Conservation (phyloP, 208 protist genomes). For the Trypanosoma platydactyli region DNA sequence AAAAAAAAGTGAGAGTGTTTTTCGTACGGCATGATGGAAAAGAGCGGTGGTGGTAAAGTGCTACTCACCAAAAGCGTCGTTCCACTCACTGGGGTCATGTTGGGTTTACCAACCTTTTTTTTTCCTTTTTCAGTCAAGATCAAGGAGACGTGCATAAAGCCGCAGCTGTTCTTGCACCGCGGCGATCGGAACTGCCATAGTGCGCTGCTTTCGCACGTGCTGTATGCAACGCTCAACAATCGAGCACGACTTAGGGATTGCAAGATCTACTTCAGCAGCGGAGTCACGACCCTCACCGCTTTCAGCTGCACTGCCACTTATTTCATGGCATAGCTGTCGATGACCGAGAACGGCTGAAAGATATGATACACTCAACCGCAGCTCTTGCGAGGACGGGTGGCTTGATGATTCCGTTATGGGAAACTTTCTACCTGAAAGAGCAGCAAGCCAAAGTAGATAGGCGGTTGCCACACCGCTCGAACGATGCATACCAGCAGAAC, state of each 20-base stretch:
- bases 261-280: background rate
- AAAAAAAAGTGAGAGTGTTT: slow-evolving; percentile 1
- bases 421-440: slow-evolving; percentile 30
- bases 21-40: background rate
- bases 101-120: background rate
- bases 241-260: slow-evolving; percentile 21
- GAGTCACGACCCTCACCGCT: background rate
- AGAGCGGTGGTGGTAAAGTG: background rate
- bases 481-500: slow-evolving; percentile 86
- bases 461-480: slow-evolving; percentile 66
- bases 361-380: slow-evolving; percentile 26
- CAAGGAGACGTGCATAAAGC: slow-evolving; percentile 49
- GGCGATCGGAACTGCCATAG: slow-evolving; percentile 59
- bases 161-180: slow-evolving; percentile 50
- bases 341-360: slow-evolving; percentile 26
- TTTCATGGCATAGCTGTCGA: background rate
- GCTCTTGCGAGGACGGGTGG: background rate
- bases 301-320: background rate
- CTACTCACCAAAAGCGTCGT: background rate
- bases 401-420: background rate
- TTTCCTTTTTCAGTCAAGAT: slow-evolving; percentile 21
- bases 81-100: background rate
- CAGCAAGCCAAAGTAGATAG: slow-evolving; percentile 65
- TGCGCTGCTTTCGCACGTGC: slow-evolving; percentile 51
- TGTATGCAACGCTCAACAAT: slow-evolving; percentile 32